Evolutionary conservation across 2,329 filamentous ascomycete species (phyloP).

Genomic region (Trichoderma sp.): DNA sequence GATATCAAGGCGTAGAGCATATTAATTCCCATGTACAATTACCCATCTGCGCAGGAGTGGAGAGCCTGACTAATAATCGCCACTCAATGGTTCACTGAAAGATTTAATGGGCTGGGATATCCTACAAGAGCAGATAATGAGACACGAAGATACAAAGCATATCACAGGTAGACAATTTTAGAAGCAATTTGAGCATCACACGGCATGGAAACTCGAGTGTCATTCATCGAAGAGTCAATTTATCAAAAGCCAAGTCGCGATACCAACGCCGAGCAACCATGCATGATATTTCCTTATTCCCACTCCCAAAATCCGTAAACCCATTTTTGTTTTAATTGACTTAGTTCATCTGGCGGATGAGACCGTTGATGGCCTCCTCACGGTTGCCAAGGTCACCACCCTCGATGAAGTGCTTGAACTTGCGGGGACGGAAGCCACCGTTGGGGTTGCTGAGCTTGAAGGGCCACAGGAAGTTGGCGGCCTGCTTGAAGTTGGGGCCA

Average conservation of each 20-base stretch:
- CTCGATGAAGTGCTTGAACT: slow-evolving; percentile 99
- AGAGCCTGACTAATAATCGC: not conserved
- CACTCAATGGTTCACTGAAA: not conserved
- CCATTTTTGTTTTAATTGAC: slow-evolving; percentile 18
- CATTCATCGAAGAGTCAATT: slow-evolving; percentile 47
- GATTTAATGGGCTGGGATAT: not conserved
- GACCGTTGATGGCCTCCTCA: slow-evolving; percentile 95
- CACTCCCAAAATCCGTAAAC: slow-evolving; percentile 32
- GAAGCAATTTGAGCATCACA: slow-evolving; percentile 16
- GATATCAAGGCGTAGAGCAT: slow-evolving; percentile 70
- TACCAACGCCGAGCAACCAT: slow-evolving; percentile 46
- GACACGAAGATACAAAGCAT: not conserved
- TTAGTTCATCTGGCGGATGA: slow-evolving; percentile 99
- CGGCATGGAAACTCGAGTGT: slow-evolving; percentile 40
- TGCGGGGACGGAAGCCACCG: slow-evolving; percentile 92
- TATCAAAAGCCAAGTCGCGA: slow-evolving; percentile 39
- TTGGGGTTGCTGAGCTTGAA: slow-evolving; percentile 99
- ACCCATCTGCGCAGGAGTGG: not conserved
- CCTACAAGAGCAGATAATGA: not conserved
- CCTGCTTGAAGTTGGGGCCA: slow-evolving; percentile 99
- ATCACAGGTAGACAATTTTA: not conserved
- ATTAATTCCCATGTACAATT: not conserved
- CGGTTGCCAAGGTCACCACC: slow-evolving; percentile 98
- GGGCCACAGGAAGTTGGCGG: slow-evolving; percentile 98
- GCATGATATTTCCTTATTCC: slow-evolving; percentile 35